Evolutionary conservation across 208 protist genomes (phyloP), one percentile per base, ranked within the genome.

Genomic region (Endotrypanum monterogeii): DNA sequence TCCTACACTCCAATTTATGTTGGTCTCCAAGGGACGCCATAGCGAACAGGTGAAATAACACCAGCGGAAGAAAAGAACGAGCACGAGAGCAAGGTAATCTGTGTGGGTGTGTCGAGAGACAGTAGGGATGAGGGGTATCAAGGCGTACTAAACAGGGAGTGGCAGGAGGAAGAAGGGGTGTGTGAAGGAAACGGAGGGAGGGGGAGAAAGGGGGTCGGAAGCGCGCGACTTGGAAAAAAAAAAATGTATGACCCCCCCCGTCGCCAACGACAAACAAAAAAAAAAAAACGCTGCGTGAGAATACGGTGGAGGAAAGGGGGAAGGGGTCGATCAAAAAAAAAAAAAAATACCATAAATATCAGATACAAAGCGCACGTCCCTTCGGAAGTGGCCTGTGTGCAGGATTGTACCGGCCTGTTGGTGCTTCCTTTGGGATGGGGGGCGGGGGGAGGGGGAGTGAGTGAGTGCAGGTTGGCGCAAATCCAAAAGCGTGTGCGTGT

Each of bases 1-100:
- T 79, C 54, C 74, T 79, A 56, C 74, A 79, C 74, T 79, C 67
- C 51, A 79, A 60, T 61, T 79, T 74, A 51, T 54, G 69, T 57
- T 69, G 63, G 5, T 63, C 67, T 25, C 11, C 70, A 25, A 56
- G 30, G 46, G 51, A 44, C 9, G 68, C 51, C 71, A 78, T 82
- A 32, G 51, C 51, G 20, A 55, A 6, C 16, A 57, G 18, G 3
- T 44, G 20, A 14, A 14, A 44, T 67, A 23, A n/a, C 28, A 35
- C 67, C 44, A 30, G 63, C 51, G 25, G 35, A 48, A 55, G 55
- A 20, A 46, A 65, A 25, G 32, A 46, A 44, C 14, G 32, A 20
- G 8, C 37, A 32, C 18, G 32, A 11, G 37, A 65, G 18, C 35
- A 39, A 32, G 57, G 56, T 61, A 18, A 30, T 61, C 30, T 5